Conservation (phyloP, 805 yeast species). For the Helenozyma baotianmanensis region DNA sequence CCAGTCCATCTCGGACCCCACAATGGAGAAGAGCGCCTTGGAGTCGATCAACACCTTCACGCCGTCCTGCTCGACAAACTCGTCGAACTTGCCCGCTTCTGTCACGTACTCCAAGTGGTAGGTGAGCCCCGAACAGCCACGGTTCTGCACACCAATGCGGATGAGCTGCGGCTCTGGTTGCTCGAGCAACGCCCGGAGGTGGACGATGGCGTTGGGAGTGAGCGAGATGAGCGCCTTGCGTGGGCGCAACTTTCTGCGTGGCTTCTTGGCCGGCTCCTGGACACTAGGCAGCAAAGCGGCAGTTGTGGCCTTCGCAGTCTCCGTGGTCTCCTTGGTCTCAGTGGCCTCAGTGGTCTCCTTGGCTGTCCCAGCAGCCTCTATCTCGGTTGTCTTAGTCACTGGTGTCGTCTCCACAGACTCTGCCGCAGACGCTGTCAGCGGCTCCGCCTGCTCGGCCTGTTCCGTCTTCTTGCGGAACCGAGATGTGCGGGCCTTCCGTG, state of each 20-base stretch:
- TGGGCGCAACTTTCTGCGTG: conserved; percentile 70
- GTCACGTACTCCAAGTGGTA: conserved; percentile 88
- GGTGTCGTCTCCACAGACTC: neutral
- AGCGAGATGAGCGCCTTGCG: conserved; percentile 86
- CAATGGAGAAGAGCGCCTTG: conserved; percentile 90
- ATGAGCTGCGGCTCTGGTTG: conserved; percentile 87
- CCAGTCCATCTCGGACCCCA: conserved; percentile 99
- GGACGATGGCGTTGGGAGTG: conserved; percentile 69
- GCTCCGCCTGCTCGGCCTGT: conserved; percentile 3
- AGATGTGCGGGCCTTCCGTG: conserved; percentile 1
- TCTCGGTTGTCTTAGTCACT: too few species aligned
- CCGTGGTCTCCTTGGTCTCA: conserved; percentile 1
- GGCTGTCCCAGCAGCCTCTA: too few species aligned
- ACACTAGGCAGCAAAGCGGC: neutral
- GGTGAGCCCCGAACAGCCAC: conserved; percentile 95
- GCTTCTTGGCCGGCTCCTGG: conserved; percentile 13
- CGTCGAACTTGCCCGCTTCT: conserved; percentile 93
- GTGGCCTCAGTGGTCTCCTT: too few species aligned
- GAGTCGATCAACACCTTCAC: conserved; percentile 91
- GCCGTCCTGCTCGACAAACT: conserved; percentile 87
- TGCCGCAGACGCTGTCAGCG: conserved; percentile 5
- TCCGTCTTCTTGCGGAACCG: conserved; percentile 1
- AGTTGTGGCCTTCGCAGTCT: neutral
- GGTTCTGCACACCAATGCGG: conserved; percentile 87
- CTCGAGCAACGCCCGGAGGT: conserved; percentile 60